Evolutionary conservation across 73 alveolate species (phyloP).

Genomic region (Stentor coeruleus): DNA sequence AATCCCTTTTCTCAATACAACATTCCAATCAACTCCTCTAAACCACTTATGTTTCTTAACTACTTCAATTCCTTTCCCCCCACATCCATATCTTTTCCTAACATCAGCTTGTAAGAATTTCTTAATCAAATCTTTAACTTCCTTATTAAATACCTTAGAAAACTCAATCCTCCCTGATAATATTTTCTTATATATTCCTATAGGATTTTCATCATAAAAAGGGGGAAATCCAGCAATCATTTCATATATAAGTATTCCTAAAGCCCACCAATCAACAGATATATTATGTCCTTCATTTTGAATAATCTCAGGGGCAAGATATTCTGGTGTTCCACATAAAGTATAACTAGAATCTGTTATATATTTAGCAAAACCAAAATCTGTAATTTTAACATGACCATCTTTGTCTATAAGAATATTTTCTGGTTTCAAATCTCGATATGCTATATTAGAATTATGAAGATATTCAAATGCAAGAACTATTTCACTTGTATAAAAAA

Average conservation of each 20-base stretch:
- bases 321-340: slow-evolving; percentile 31
- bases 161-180: not conserved
- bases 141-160: slow-evolving; percentile 25
- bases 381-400: slow-evolving; percentile 66
- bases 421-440: slow-evolving; percentile 75
- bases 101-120: slow-evolving; percentile 43
- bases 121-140: slow-evolving; percentile 35
- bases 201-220: too few species aligned
- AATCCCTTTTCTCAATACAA: not conserved
- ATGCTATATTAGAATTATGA: slow-evolving; percentile 64
- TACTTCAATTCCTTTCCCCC: slow-evolving; percentile 31
- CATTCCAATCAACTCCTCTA: slow-evolving; percentile 32
- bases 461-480: slow-evolving; percentile 51
- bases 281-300: slow-evolving; percentile 17
- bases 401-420: slow-evolving; percentile 62
- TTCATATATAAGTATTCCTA: slow-evolving; percentile 36
- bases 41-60: slow-evolving; percentile 58
- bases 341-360: slow-evolving; percentile 31
- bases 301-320: slow-evolving; percentile 25
- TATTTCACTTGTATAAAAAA: not conserved
- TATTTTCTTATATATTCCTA: not conserved
- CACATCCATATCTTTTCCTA: slow-evolving; percentile 42
- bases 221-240: slow-evolving; percentile 28
- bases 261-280: slow-evolving; percentile 64
- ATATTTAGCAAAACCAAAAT: slow-evolving; percentile 55